Evolutionary conservation across 2,329 filamentous ascomycete species (phyloP), one percentile per base, ranked within the genome.

Genomic region (Fusarium sp.): DNA sequence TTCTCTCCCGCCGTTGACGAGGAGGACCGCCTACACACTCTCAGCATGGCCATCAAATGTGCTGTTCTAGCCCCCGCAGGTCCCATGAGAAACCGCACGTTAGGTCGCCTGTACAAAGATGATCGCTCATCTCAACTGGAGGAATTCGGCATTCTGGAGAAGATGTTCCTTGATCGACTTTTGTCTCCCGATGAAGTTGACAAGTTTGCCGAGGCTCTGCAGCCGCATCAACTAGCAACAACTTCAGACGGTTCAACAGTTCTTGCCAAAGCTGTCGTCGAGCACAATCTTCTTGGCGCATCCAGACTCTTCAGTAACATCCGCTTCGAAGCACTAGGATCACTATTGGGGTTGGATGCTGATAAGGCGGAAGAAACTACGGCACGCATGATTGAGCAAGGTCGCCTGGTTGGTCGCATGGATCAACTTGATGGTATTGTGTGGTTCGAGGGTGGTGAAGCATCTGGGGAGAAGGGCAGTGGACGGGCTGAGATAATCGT

Each of bases 351-450:
- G 0, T 84, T 97, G 6, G 88, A 92, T 60, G 88, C 88, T 0
- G 92, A 92, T 51, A 91, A 90, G 77, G 95, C 95, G 5, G 96
- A 99, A 82, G 90, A 92, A 60, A 97, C 96, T 54, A 96, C 95
- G 14, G 94, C 95, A 6, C 87, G 89, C 72, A 99, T 99, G 96
- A 93, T 99, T 73, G 94, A 98, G 82, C 94, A 97, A 79, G 94
- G 93, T 11, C 89, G 96, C 32, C 81, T 99, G 51, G 88, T 91
- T 4, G 96, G 95, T 9, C 89, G 91, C 58, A 98, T 99, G 74
- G 95, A 99, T 79, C 96, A 99, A 82, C 94, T 99, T 58, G 92
- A 94, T 57, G 87, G 91, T 15, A 82, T 94, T 13, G 94, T 99
- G 62, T 94, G 90, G 82, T 99, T 99, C 76, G 92, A 96, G 79